A percentile compares a stretch with the other conserved stretches of the same genome.
These are phyloP conservation scores for Fraxinus albicans DNA, from an alignment of 305 asterid species.

Conservation along the genomic window DNA sequence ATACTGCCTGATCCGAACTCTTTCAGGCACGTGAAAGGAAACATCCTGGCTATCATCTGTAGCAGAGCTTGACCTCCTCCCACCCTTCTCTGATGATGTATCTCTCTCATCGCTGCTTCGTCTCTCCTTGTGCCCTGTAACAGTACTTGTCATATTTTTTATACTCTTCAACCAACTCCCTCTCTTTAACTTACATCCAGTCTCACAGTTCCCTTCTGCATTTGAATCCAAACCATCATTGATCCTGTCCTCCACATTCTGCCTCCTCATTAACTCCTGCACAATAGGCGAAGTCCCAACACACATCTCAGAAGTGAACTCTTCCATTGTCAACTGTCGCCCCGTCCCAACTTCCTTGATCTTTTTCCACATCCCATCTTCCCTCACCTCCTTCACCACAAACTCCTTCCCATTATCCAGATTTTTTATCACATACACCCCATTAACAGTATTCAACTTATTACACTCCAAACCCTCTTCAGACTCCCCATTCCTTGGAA, in stretches of 20 bases:
- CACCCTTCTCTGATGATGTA: slow-evolving; percentile 96
- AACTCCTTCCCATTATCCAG: slow-evolving; percentile 96
- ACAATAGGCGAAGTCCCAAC: slow-evolving; percentile 97
- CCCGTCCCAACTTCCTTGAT: slow-evolving; percentile 93
- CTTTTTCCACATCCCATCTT: slow-evolving; percentile 92
- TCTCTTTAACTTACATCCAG: slow-evolving; percentile 62
- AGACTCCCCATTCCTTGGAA: slow-evolving; percentile 34
- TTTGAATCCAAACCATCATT: slow-evolving; percentile 49
- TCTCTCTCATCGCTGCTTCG: slow-evolving; percentile 95
- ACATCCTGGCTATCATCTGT: slow-evolving; percentile 97
- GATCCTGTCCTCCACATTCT: slow-evolving; percentile 76
- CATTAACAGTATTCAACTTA: slow-evolving; percentile 37
- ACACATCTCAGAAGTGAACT: slow-evolving; percentile 83
- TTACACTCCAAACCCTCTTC: slow-evolving; percentile 35
- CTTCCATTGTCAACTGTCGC: slow-evolving; percentile 96
- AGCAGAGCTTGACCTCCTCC: slow-evolving; percentile 97
- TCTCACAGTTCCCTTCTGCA: slow-evolving; percentile 52
- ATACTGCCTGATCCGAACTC: slow-evolving; percentile 81
- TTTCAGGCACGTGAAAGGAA: slow-evolving; percentile 86
- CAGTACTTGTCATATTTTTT: slow-evolving; percentile 73
- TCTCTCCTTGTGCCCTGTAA: slow-evolving; percentile 73
- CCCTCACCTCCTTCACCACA: slow-evolving; percentile 88
- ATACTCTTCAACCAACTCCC: slow-evolving; percentile 83
- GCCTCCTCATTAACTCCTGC: slow-evolving; percentile 96
- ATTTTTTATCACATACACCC: slow-evolving; percentile 73